phyloP scores from a whole-genome alignment of 2,329 filamentous ascomycete species.

The Tolypocladium pustulatum region DNA sequence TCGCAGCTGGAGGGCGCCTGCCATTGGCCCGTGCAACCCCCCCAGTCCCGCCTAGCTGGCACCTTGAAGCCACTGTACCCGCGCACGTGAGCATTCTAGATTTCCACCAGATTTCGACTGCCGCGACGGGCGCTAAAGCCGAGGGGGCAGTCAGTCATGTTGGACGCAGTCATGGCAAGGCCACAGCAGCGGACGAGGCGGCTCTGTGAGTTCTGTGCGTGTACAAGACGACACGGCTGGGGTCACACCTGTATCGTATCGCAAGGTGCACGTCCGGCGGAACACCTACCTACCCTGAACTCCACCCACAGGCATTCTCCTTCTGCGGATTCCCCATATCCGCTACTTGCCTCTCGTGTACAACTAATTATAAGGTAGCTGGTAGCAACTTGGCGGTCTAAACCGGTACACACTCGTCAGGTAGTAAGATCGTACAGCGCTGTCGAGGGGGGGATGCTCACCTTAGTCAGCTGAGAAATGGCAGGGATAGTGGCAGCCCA shows the following conservation, averaged over 20 bases:
- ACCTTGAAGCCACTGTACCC: conserved; percentile 2
- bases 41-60: conserved; percentile 6
- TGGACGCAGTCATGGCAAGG: background rate
- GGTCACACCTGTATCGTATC: too few species aligned
- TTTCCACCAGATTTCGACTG: background rate
- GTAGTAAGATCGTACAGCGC: too few species aligned
- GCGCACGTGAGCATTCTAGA: conserved; percentile 7
- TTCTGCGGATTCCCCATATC: background rate
- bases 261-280: too few species aligned
- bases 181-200: background rate
- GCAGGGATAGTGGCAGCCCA: background rate
- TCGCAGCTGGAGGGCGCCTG: background rate
- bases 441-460: too few species aligned
- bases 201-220: too few species aligned
- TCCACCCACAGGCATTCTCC: too few species aligned
- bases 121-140: background rate
- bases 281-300: too few species aligned
- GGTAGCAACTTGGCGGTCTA: too few species aligned
- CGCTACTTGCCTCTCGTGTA: background rate
- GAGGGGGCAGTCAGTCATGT: background rate
- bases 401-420: too few species aligned
- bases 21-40: conserved; percentile 6
- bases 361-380: too few species aligned
- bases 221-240: too few species aligned
- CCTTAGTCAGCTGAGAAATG: background rate